phyloP scores from a whole-genome alignment of 495 filamentous ascomycete species.

The Aspergillus heteromorphus region DNA sequence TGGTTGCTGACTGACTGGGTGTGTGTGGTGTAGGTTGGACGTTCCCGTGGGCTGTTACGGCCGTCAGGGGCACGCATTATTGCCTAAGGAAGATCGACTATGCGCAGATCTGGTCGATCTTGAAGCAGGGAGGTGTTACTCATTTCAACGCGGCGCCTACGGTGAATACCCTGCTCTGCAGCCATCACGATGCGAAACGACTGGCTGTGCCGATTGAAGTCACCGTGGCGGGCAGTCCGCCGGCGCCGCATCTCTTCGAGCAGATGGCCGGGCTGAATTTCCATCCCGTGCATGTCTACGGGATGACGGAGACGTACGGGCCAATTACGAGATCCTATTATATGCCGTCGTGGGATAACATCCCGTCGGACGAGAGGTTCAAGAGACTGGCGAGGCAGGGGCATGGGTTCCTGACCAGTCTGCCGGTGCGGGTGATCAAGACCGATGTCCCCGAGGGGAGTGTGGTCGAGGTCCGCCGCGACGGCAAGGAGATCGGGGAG shows the following conservation, averaged over 20 bases:
- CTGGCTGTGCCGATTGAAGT: constrained; percentile 72
- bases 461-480: constrained; percentile 67
- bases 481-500: constrained; percentile 91
- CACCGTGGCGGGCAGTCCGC: constrained; percentile 88
- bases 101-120: constrained; percentile 77
- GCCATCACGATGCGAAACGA: constrained; percentile 59
- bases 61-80: constrained; percentile 89
- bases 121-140: constrained; percentile 79
- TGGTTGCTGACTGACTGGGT: neutral
- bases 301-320: constrained; percentile 92
- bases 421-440: constrained; percentile 80
- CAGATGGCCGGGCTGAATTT: constrained; percentile 87
- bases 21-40: constrained; percentile 54
- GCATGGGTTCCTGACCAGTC: constrained; percentile 84
- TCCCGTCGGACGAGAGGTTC: constrained; percentile 70
- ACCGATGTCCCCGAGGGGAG: constrained; percentile 60
- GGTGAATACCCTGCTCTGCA: constrained; percentile 90
- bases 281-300: constrained; percentile 90
- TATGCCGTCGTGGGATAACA: constrained; percentile 71
- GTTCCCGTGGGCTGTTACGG: constrained; percentile 84
- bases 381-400: constrained; percentile 84
- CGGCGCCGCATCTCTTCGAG: constrained; percentile 82
- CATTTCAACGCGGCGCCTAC: constrained; percentile 97
- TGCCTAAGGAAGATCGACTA: constrained; percentile 95
- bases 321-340: constrained; percentile 92